Percentiles rank a stretch among this genome's conserved stretches.
Evolutionary conservation across 331 rosid genomes (phyloP).

Genomic region (Ulmus americana): DNA sequence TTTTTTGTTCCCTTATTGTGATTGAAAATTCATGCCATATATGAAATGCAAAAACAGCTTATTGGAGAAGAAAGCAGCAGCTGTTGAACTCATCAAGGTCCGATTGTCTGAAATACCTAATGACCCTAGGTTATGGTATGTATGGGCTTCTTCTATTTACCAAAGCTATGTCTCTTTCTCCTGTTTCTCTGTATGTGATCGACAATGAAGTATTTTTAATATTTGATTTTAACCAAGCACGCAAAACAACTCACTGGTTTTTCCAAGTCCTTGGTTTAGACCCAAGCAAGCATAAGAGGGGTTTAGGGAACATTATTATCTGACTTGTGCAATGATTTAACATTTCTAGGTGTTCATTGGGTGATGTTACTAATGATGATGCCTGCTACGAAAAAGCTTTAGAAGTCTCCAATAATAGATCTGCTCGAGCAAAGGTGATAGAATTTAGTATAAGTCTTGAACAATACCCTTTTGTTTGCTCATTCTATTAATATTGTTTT

Average conservation of each 20-base stretch:
- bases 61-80: slow-evolving; percentile 89
- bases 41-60: slow-evolving; percentile 42
- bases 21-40: slow-evolving; percentile 20
- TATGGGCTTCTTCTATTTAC: background rate
- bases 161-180: background rate
- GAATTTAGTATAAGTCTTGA: slow-evolving; percentile 6
- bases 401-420: slow-evolving; percentile 77
- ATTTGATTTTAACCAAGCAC: background rate
- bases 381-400: slow-evolving; percentile 79
- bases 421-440: slow-evolving; percentile 85
- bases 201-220: too few relatives aligned
- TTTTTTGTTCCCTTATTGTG: slow-evolving; percentile 12
- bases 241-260: background rate
- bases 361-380: slow-evolving; percentile 73
- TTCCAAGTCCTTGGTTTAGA: background rate
- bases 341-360: slow-evolving; percentile 82
- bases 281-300: background rate
- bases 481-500: slow-evolving; percentile 17
- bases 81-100: slow-evolving; percentile 85
- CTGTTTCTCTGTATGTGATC: background rate
- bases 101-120: slow-evolving; percentile 70
- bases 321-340: slow-evolving; percentile 19
- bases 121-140: slow-evolving; percentile 87
- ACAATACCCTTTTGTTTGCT: slow-evolving; percentile 7
- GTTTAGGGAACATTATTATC: background rate